phyloP scores from a whole-genome alignment of 179 eudicot species.

The Corrigiola litoralis region DNA sequence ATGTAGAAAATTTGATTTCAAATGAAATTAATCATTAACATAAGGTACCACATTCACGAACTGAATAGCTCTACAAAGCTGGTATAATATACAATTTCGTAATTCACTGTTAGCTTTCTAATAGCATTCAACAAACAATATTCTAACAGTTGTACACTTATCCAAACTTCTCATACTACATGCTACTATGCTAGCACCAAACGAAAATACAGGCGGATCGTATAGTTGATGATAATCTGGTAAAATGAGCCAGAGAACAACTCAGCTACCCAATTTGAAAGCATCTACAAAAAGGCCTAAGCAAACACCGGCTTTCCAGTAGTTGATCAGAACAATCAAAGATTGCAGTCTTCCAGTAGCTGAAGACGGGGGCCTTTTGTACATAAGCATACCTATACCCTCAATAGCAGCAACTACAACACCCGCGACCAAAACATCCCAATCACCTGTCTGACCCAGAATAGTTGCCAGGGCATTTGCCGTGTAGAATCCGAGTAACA shows the following conservation, averaged over 20 bases:
- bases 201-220: background rate
- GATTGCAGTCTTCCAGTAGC: slow-evolving; percentile 53
- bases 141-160: too few species aligned
- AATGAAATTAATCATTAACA: too few species aligned
- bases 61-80: background rate
- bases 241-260: background rate
- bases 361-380: slow-evolving; percentile 44
- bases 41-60: too few species aligned
- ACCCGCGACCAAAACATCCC: slow-evolving; percentile 96
- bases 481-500: slow-evolving; percentile 86
- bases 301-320: slow-evolving; percentile 98
- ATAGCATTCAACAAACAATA: too few species aligned
- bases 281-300: slow-evolving; percentile 98
- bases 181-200: background rate
- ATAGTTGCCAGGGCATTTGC: slow-evolving; percentile 94
- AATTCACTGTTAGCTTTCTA: too few species aligned
- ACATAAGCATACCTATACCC: slow-evolving; percentile 92
- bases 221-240: background rate
- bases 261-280: slow-evolving; percentile 82
- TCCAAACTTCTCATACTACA: too few species aligned
- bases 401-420: slow-evolving; percentile 95
- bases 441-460: slow-evolving; percentile 95
- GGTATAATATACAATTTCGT: too few species aligned
- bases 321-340: slow-evolving; percentile 67
- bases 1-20: background rate